Base-by-base conservation (phyloP, 31 red algal genomes). In the Odonthalia washingtoniensis region DNA sequence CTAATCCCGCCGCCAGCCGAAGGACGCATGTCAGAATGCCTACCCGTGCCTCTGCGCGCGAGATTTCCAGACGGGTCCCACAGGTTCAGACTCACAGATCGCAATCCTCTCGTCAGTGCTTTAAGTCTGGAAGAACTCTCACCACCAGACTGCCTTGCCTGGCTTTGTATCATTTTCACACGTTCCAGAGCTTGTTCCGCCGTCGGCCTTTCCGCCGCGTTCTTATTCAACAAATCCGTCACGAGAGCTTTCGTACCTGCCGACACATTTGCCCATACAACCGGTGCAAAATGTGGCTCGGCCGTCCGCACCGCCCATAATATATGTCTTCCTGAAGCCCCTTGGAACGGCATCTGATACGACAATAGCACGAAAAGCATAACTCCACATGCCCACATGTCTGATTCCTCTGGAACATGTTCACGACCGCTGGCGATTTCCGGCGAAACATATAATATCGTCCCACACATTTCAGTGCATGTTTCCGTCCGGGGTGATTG, bases 311-410 rank as follows among this genome's bases (percentile, higher is more conserved):
- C 70, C 68, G 85, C 80, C 49, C 86, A 46, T 68, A 90, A 77
- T 52, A 88, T 87, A 66, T 94, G 70, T 64, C 81, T 72, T 67
- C 70, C 94, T 52, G 86, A 85, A 40, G 79, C 28, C 3, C 96
- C 96, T 69, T 89, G 95, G 65, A 98, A 98, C 0, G 96, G 96
- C 93, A 94, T 94, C 32, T 93, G 86, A 78, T 95, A 94, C 35
- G 88, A 90, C 0, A 98, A 76, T 18, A 98, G 85, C 6, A 95
- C 93, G 57, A 86, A 98, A 14, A 98, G 64, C 46, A 98, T 94
- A 65, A 98, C 96, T 65, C 96, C 96, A 67, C 87, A 89, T 12
- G 93, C 90, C 96, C 96, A 98, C 81, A 95, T 85, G 77, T 98
- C 96, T 1, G 92, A 94, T 38, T 91, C 84, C 43, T 90, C 83